A percentile compares a stretch with the other conserved stretches of the same genome.
These are phyloP conservation scores for Suillus weaverae DNA, from an alignment of 768 basidiomycete species.

Conservation along the genomic window DNA sequence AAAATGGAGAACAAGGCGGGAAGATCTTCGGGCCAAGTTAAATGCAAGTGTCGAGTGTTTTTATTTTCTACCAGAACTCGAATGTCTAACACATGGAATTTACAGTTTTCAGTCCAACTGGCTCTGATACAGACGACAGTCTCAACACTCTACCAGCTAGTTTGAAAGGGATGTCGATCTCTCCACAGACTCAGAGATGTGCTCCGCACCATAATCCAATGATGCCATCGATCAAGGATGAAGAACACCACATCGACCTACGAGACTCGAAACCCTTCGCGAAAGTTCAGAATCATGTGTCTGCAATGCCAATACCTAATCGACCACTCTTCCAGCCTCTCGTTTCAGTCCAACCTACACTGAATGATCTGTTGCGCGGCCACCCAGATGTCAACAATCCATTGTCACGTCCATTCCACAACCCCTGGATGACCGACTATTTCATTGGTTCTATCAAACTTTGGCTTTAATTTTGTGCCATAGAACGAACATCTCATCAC, in stretches of 20 bases:
- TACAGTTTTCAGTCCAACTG: background rate
- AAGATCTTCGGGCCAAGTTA: background rate
- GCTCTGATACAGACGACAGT: background rate
- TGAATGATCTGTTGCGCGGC: background rate
- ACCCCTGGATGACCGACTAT: background rate
- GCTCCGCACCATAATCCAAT: background rate
- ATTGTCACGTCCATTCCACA: background rate
- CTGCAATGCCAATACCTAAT: background rate
- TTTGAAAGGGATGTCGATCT: background rate
- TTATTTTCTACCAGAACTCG: background rate
- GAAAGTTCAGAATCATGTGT: background rate
- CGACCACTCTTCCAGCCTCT: background rate
- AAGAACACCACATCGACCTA: background rate
- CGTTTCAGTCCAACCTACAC: background rate
- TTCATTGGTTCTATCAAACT: background rate
- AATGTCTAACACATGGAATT: background rate
- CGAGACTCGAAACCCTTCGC: background rate
- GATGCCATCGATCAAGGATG: background rate
- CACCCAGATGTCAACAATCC: background rate
- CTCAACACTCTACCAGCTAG: background rate
- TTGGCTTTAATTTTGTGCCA: background rate
- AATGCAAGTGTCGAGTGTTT: background rate
- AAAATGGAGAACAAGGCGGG: background rate
- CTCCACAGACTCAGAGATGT: background rate
- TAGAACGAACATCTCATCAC: background rate